Conservation (phyloP, 2,329 filamentous ascomycete genomes). For the Sporothrix humicola region DNA sequence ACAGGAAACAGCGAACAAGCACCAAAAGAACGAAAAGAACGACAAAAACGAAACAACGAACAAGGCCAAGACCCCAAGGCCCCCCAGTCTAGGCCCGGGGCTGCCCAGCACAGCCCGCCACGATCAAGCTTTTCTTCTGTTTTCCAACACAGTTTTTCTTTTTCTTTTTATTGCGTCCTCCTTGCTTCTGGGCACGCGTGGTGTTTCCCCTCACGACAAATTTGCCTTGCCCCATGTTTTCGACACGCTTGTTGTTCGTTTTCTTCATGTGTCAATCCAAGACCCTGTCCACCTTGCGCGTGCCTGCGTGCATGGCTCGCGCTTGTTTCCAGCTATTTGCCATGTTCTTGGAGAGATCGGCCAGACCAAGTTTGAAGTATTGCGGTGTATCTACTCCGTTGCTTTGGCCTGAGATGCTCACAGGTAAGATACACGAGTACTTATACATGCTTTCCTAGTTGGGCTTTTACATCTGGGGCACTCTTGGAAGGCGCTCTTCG, state of each 20-base stretch:
- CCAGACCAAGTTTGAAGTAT: neutral
- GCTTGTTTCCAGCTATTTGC: neutral
- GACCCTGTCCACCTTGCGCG: neutral
- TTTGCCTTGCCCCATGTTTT: conserved; percentile 20
- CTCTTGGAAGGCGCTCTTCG: too few species aligned
- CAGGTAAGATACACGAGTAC: neutral
- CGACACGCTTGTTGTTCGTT: neutral
- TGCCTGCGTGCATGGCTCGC: neutral
- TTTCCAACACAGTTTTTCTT: neutral
- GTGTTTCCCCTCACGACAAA: conserved; percentile 21
- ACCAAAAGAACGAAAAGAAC: neutral
- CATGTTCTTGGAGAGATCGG: neutral
- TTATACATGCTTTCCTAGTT: neutral
- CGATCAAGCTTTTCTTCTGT: neutral
- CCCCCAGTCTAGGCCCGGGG: neutral
- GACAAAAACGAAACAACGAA: neutral
- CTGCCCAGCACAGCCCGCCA: conserved; percentile 1
- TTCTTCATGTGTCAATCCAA: conserved; percentile 20
- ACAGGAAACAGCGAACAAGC: neutral
- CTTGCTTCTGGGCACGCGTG: neutral
- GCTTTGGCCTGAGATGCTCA: neutral
- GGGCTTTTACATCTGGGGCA: neutral
- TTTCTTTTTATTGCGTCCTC: neutral
- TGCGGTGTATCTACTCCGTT: neutral
- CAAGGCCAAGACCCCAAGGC: neutral